Evolutionary conservation across 805 yeast genomes (phyloP).

Genomic region (Saturnispora dispora): DNA sequence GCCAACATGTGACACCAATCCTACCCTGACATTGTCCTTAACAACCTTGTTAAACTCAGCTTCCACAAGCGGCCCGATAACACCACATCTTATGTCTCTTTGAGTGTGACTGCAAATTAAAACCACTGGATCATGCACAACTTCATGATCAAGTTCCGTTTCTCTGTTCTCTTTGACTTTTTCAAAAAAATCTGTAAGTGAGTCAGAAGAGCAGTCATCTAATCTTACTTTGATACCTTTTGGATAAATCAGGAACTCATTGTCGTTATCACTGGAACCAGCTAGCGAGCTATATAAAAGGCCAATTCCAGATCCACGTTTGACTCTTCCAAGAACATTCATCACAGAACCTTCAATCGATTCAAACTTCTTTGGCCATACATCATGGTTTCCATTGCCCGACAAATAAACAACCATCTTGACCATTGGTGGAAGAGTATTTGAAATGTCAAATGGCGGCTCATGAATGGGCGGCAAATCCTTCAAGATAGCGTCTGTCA

Average conservation of each 20-base stretch:
- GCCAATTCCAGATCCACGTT: conserved; percentile 12
- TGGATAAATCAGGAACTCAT: conserved; percentile 9
- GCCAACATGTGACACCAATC: conserved; percentile 66
- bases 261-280: background rate
- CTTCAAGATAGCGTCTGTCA: conserved; percentile 21
- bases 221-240: conserved; percentile 6
- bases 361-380: conserved; percentile 47
- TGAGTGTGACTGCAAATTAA: conserved; percentile 59
- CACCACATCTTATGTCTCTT: conserved; percentile 61
- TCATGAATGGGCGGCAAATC: conserved; percentile 1
- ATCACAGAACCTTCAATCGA: conserved; percentile 36
- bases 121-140: conserved; percentile 15
- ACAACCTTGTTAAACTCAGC: conserved; percentile 42
- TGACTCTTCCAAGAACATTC: conserved; percentile 4
- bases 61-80: conserved; percentile 47
- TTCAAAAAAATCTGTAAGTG: conserved; percentile 1
- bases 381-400: conserved; percentile 29
- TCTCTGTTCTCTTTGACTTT: background rate
- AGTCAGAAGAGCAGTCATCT: background rate
- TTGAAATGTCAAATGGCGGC: conserved; percentile 28
- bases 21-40: conserved; percentile 28
- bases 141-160: background rate
- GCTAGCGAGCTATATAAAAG: conserved; percentile 3
- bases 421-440: conserved; percentile 43
- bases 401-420: conserved; percentile 49